phyloP scores from a whole-genome alignment of 208 protist genomes.

The Histomonas meleagridis region DNA sequence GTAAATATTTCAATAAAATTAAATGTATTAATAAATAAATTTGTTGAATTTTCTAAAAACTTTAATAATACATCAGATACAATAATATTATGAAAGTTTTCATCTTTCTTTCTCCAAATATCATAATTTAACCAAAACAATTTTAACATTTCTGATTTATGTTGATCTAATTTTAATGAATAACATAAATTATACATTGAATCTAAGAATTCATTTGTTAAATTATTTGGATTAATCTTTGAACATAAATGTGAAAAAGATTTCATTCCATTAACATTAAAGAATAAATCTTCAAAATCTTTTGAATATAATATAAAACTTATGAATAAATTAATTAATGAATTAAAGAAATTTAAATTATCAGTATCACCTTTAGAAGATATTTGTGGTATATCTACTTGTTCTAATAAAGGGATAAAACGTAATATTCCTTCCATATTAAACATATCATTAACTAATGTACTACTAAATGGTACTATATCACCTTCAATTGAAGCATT shows the following conservation, averaged over 20 bases:
- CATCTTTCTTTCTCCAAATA: not conserved
- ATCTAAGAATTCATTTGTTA: not conserved
- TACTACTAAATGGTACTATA: not conserved
- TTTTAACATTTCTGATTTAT: not conserved
- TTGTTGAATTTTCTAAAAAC: too few relatives aligned
- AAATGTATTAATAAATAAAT: too few relatives aligned
- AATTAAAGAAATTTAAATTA: not conserved
- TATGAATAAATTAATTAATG: not conserved
- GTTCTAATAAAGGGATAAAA: not conserved
- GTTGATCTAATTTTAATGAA: not conserved
- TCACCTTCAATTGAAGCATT: not conserved
- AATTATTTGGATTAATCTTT: not conserved
- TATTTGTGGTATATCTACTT: constrained; percentile 28
- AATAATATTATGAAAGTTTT: not conserved
- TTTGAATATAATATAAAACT: not conserved
- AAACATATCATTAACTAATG: not conserved
- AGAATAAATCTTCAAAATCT: not conserved
- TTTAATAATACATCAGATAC: too few relatives aligned
- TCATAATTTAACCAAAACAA: not conserved
- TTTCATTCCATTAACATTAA: not conserved
- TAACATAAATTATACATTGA: not conserved
- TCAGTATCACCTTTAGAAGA: not conserved
- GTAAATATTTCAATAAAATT: too few relatives aligned
- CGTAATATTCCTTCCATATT: not conserved
- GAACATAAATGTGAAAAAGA: not conserved